phyloP scores from a whole-genome alignment of 2,329 filamentous ascomycete genomes.

The Pleoardoris graminearum region DNA sequence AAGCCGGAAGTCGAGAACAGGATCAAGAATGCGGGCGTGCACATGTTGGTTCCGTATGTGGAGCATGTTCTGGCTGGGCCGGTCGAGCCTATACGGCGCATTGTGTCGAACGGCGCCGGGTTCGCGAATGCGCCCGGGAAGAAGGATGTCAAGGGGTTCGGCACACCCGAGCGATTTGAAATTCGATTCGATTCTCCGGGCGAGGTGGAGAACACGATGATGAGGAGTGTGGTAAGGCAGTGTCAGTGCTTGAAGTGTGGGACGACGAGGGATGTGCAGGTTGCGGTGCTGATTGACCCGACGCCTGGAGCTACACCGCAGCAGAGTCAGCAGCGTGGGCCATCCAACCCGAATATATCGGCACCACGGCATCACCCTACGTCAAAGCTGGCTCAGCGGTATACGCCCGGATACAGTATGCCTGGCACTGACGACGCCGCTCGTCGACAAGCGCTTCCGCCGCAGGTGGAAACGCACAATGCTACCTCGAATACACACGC shows the following conservation, averaged over 20 bases:
- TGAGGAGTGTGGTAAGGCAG: constrained; percentile 35
- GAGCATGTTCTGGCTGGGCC: constrained; percentile 40
- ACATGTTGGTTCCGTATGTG: constrained; percentile 41
- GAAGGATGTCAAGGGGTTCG: constrained; percentile 22
- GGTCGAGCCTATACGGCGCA: constrained; percentile 41
- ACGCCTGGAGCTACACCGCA: constrained; percentile 17
- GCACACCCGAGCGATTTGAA: constrained; percentile 37
- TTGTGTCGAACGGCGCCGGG: constrained; percentile 36
- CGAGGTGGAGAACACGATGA: constrained; percentile 35
- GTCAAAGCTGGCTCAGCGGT: constrained; percentile 27
- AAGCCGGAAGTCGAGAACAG: constrained; percentile 36
- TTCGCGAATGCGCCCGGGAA: constrained; percentile 31
- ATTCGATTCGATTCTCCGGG: constrained; percentile 40
- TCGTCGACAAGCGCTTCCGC: constrained; percentile 23
- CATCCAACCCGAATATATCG: constrained; percentile 20
- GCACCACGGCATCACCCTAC: constrained; percentile 13
- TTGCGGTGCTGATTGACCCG: constrained; percentile 41
- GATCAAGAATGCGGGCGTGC: constrained; percentile 34
- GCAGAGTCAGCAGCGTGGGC: constrained; percentile 11
- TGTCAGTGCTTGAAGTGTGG: constrained; percentile 44
- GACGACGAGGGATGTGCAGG: constrained; percentile 38
- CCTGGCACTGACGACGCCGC: constrained; percentile 23
- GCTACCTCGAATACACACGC: constrained; percentile 12
- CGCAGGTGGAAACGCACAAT: constrained; percentile 16
- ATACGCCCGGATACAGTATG: constrained; percentile 34